These are phyloP conservation scores for Rhodomyrtus tomentosa DNA, from an alignment of 345 rosid genomes.

Conservation along the genomic window DNA sequence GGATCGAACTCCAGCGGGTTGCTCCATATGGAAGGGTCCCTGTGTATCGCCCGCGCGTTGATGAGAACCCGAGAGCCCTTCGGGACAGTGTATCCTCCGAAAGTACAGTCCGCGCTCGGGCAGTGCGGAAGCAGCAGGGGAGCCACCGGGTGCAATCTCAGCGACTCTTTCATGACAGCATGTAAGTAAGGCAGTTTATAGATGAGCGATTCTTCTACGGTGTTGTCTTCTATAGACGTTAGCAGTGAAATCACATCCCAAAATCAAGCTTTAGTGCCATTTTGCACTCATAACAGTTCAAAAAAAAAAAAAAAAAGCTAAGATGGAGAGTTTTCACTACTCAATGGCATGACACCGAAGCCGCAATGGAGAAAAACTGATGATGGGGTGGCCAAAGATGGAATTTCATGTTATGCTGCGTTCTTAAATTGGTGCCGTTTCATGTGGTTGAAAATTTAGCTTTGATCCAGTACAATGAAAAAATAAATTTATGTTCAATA, in stretches of 20 bases:
- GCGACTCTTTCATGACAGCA: constrained; percentile 38
- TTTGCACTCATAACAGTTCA: too few species aligned
- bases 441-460: neutral
- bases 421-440: neutral
- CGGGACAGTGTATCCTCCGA: constrained; percentile 37
- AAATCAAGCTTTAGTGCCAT: neutral
- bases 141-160: constrained; percentile 39
- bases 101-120: constrained; percentile 16
- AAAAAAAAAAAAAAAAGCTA: too few species aligned
- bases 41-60: constrained; percentile 47
- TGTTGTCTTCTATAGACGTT: neutral
- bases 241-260: neutral
- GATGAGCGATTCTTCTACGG: constrained; percentile 40
- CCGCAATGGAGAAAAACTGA: neutral
- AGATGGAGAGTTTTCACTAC: neutral
- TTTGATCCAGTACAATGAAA: neutral
- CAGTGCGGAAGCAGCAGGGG: constrained; percentile 47
- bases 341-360: neutral
- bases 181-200: constrained; percentile 22
- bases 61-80: constrained; percentile 31
- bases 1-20: constrained; percentile 37
- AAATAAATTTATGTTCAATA: neutral
- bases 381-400: too few species aligned
- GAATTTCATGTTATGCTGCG: neutral
- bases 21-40: constrained; percentile 41